Evolutionary conservation across 1,139 yeast species (phyloP), one percentile per base, ranked within the genome.

Genomic region (Diutina siamensis): DNA sequence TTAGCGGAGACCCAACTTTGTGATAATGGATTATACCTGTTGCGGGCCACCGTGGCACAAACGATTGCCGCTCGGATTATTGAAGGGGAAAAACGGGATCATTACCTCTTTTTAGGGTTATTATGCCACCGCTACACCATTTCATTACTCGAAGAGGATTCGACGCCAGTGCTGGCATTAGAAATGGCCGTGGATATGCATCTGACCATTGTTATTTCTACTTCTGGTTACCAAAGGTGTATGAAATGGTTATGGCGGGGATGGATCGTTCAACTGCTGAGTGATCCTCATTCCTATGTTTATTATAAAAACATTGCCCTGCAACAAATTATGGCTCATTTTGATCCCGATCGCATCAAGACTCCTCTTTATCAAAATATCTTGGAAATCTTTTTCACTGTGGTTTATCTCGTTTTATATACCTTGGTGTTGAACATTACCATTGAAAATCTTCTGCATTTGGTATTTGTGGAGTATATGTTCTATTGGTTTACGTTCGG

Each of bases 241-340:
- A 75, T 85, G 57, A 80, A 81, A 53, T 87, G 95, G 95, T 63
- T 87, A 46, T 87, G 96, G 96, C 68, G 89, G 49, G 96, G 96
- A 19, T 86, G 95, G 95, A 83, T 87, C 50, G 72, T 83, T 42
- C 95, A 86, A 61, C 75, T 83, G 35, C 74, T 78, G n/a, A 61
- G 60, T 17, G 85, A 84, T 56, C 87, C 94, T 9, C 74, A 77
- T 33, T 74, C 78, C 19, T 87, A 83, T 55, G 80, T 78, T 33
- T 57, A 80, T 50, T 85, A 82, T 59, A 72, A 71, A 48, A 79
- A 78, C 2, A 75, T 78, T 18, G 71, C 79, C 1, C 76, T 81
- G 25, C 68, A 78, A 4, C 66, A 72, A 18, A 65, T 84, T 50
- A 53, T 64, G 48, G 63, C 74, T n/a, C 96, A 87, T 61, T 86